Evolutionary conservation across 2,329 filamentous ascomycete species (phyloP), one percentile per base, ranked within the genome.

Genomic region (Graphilbum ipis-grandicollis): DNA sequence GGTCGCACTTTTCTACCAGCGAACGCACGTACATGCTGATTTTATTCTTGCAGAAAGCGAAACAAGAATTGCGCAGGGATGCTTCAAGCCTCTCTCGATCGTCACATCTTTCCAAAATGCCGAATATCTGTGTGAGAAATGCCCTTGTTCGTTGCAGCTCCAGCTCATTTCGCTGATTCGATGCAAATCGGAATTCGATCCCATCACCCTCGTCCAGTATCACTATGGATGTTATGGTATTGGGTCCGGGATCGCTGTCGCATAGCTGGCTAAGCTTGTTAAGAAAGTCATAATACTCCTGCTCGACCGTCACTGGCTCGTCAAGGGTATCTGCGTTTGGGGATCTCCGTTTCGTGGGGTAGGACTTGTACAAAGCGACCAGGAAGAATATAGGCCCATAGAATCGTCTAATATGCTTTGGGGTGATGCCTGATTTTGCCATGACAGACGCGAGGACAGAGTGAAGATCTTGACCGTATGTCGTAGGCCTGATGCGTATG

Each of bases 221-320:
- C 3, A 19, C 22, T n/a, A 37, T 25, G 6, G 35, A 29, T 19
- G 35, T 32, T 14, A 32, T 26, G 9, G 35, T 37, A 7, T 13
- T 17, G 4, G n/a, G 29, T 10, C 35, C 35, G 7, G 29, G 29
- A 2, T 21, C 14, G 5, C 14, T 10, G 19, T 30, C 15, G 31
- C 31, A 34, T 19, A 38, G 21, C 17, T 38, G 31, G 36, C 31
- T 19, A 2, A 38, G 15, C 31, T 33, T 34, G 31, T 38, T 33
- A 22, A 34, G 15, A 21, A 29, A 38, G 22, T 38, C 25, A 9
- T 23, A 31, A 19, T 34, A 38, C 14, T 18, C 35, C 10, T 31
- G 34, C 34, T 31, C 3, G 14, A n/a, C 22, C 9, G n/a, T 19
- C n/a, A 2, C 14, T 3, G 21, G 10, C 10, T 13, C 25, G 14